Evolutionary conservation across 805 yeast species (phyloP), one percentile per base, ranked within the genome.

Genomic region (Candida sithepensis): DNA sequence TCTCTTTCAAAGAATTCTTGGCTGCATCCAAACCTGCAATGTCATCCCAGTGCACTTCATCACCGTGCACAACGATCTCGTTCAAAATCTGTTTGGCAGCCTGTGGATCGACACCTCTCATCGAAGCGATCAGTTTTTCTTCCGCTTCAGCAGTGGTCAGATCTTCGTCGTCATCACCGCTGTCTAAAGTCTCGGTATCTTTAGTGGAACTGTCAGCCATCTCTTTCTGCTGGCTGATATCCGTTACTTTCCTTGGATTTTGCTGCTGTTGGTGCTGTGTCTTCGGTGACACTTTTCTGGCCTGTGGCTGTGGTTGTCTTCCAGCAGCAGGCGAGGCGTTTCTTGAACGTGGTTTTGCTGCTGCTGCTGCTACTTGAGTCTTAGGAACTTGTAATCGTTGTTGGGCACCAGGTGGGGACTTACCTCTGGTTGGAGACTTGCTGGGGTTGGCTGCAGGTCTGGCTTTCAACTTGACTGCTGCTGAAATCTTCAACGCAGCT

Each of bases 1-100:
- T 88, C 64, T 92, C 99, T 63, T 90, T 92, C 46, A 92, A 71
- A 2, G 97, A 85, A 53, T 78, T 79, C 61, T 92, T 94, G 2
- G 97, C 97, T n/a, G 76, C 74, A 45, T 85, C 92, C 26, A 94
- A 68, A 1, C 99, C 99, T 0, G 96, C 96, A 52, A 92, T 86
- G 61, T 94, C 98, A 44, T 85, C 92, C 98, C 98, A 94, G 56
- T 79, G 83, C 2, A 92, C 94, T 57, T 88, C 88, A 61, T 91
- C 97, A 13, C 96, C 97, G 46, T 82, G 83, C 4, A 90, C 85
- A 22, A 92, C 85, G 49, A 92, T 88, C 60, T 92, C 97, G 53
- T 85, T 86, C 47, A 92, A 69, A 44, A 92, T 91, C 62, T 88
- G 96, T 52, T 79, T 78, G 10, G 95, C 96, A 0, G 96, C 84